Evolutionary conservation across 2,329 filamentous ascomycete genomes (phyloP).

Genomic region (Penicillium polonicum): DNA sequence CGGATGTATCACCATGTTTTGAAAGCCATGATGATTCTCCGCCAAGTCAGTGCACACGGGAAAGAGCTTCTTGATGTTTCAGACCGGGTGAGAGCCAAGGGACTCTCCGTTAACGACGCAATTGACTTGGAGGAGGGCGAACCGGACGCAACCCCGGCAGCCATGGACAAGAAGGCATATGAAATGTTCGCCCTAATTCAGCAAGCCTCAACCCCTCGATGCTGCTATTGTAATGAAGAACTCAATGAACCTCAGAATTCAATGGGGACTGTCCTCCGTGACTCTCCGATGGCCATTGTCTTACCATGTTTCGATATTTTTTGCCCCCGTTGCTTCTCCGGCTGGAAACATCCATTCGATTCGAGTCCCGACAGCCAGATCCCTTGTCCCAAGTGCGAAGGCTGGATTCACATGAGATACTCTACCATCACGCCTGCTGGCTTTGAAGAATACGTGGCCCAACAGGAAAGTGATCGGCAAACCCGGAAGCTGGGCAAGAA

Average conservation of each 20-base stretch:
- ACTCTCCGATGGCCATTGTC: constrained; percentile 65
- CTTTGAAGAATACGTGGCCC: constrained; percentile 50
- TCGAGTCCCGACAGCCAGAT: constrained; percentile 49
- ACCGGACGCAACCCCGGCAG: constrained; percentile 51
- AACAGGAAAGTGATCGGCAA: constrained; percentile 54
- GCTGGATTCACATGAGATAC: constrained; percentile 62
- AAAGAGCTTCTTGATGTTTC: constrained; percentile 82
- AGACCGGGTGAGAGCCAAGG: constrained; percentile 76
- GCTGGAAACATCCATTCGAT: constrained; percentile 57
- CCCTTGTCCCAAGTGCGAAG: constrained; percentile 67
- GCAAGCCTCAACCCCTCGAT: constrained; percentile 74
- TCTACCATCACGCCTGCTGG: constrained; percentile 66
- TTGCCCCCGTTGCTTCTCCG: constrained; percentile 69
- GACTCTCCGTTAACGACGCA: constrained; percentile 77
- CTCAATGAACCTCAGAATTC: constrained; percentile 56
- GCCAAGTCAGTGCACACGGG: constrained; percentile 91
- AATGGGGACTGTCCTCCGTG: constrained; percentile 53
- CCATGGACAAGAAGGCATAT: constrained; percentile 73
- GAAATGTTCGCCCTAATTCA: constrained; percentile 82
- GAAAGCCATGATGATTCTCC: constrained; percentile 83
- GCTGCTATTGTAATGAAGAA: constrained; percentile 66
- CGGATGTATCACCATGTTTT: constrained; percentile 92
- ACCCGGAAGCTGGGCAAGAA: constrained; percentile 58
- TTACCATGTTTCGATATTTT: constrained; percentile 85
- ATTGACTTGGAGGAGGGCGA: constrained; percentile 85